Evolutionary conservation across 768 basidiomycete species (phyloP), one percentile per base, ranked within the genome.

Genomic region (Hygrophorus pudorinus): DNA sequence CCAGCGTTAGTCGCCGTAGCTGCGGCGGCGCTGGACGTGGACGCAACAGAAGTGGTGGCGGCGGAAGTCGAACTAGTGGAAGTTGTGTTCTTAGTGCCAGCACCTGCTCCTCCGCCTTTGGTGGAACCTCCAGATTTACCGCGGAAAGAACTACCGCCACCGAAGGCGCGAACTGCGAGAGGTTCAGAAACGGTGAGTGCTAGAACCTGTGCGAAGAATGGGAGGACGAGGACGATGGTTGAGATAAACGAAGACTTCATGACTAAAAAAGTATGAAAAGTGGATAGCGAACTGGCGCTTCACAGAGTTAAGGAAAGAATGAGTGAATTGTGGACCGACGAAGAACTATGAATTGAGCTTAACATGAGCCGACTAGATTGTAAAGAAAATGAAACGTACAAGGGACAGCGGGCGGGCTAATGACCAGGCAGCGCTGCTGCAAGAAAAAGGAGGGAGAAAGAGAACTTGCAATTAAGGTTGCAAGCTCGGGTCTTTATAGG

Each of bases 341-440:
- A 32, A 33, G 18, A 12, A 30, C 17, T 21, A 16, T 20, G 14
- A 24, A 29, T 7, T n/a, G n/a, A n/a, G n/a, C n/a, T n/a, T n/a
- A n/a, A n/a, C n/a, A n/a, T n/a, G n/a, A n/a, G n/a, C n/a, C n/a
- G n/a, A n/a, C n/a, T n/a, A n/a, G n/a, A n/a, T n/a, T n/a, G n/a
- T n/a, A n/a, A n/a, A n/a, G 16, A 24, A 41, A 33, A 27, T 14
- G 10, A n/a, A 10, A 24, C 39, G 17, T 18, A 40, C 21, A 20
- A 11, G 16, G 14, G 34, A n/a, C 18, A 45, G 16, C 8, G 16
- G 12, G 16, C 17, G 44, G 20, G 20, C n/a, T 13, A 6, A 16
- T 9, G 28, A 34, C 33, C 14, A 20, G 14, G 35, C 44, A 45
- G 44, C 36, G 21, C 44, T 14, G 44, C 44, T 45, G 44, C 44